A percentile compares a stretch with the other conserved stretches of the same genome.
These are phyloP conservation scores for Aspergillus taichungensis DNA, from an alignment of 495 filamentous ascomycete species.

Conservation along the genomic window DNA sequence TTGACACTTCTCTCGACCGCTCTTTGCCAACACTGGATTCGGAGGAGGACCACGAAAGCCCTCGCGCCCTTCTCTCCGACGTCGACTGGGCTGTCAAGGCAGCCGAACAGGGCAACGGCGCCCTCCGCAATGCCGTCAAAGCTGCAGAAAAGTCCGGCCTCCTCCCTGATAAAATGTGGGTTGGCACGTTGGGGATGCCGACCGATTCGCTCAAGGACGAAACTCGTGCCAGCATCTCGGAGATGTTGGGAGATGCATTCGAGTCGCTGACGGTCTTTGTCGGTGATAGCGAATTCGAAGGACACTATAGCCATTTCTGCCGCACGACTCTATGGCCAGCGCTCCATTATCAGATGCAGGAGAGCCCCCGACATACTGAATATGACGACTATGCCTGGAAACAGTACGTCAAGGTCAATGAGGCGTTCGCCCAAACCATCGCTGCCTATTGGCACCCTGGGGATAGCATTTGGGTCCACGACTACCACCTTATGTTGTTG, in stretches of 20 bases:
- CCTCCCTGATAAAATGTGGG: slow-evolving; percentile 61
- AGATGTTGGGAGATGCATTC: slow-evolving; percentile 63
- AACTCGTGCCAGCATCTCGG: slow-evolving; percentile 65
- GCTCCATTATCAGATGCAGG: slow-evolving; percentile 90
- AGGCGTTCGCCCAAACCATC: slow-evolving; percentile 78
- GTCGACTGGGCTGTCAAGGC: slow-evolving; percentile 68
- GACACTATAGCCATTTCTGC: slow-evolving; percentile 83
- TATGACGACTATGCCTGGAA: slow-evolving; percentile 93
- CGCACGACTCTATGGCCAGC: slow-evolving; percentile 80
- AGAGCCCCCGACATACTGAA: slow-evolving; percentile 87
- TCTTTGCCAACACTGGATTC: not conserved
- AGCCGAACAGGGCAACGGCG: slow-evolving; percentile 80
- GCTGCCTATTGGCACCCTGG: slow-evolving; percentile 75
- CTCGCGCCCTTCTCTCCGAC: slow-evolving; percentile 49
- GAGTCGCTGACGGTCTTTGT: slow-evolving; percentile 72
- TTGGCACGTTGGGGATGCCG: slow-evolving; percentile 83
- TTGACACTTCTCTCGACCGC: not conserved
- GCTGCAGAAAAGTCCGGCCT: slow-evolving; percentile 54
- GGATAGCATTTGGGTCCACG: slow-evolving; percentile 84
- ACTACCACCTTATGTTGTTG: slow-evolving; percentile 80
- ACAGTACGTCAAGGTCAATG: slow-evolving; percentile 78
- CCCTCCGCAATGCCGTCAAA: slow-evolving; percentile 71
- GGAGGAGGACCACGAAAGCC: slow-evolving; percentile 21
- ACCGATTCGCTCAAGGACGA: slow-evolving; percentile 65
- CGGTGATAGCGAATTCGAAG: slow-evolving; percentile 76